Base-by-base conservation (phyloP, 2,329 filamentous ascomycete genomes). In the Fusarium sp. region DNA sequence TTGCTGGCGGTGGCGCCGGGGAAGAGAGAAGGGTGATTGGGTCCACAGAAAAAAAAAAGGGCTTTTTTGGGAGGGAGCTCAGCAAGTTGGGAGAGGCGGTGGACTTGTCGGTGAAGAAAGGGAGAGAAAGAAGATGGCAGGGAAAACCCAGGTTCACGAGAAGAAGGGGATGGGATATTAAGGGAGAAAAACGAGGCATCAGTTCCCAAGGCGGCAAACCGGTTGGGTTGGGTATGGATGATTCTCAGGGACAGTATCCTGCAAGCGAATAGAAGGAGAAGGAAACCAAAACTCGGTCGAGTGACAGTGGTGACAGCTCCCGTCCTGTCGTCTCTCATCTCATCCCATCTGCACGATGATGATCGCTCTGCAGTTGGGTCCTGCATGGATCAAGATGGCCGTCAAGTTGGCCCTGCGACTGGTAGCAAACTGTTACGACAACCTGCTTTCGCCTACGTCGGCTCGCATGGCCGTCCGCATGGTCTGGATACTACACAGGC, bases 91-190 rank as follows among this genome's bases (percentile, higher is more conserved):
- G 56, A n/a, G 62, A 75, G 73, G 73, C 73, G 73, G 73, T 75
- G 73, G 73, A 75, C 66, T 73, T 75, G 73, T 75, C 73, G 73
- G 73, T 75, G 73, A 75, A 63, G 63, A 67, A 70, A 70, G 73
- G 27, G 52, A 27, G 27, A 40, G 22, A 64, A 54, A 36, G 42
- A 36, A 56, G 38, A 63, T 33, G 47, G 62, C 50, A 58, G 62
- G 73, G 66, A 68, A 70, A 65, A 70, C 72, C 72, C 47, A 75
- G 69, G 50, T 50, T 61, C 54, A 42, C 42, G 27, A 35, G 58
- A 57, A 65, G 45, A 62, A 52, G 33, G 45, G 57, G 27, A 63
- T 47, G 18, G 50, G 38, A 35, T 29, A 40, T 61, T 36, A 60
- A 50, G 45, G 42, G 36, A 36, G 16, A 47, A 71, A 35, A 45